phyloP scores from a whole-genome alignment of 2,329 filamentous ascomycete species.

The Aspergillus luchuensis region DNA sequence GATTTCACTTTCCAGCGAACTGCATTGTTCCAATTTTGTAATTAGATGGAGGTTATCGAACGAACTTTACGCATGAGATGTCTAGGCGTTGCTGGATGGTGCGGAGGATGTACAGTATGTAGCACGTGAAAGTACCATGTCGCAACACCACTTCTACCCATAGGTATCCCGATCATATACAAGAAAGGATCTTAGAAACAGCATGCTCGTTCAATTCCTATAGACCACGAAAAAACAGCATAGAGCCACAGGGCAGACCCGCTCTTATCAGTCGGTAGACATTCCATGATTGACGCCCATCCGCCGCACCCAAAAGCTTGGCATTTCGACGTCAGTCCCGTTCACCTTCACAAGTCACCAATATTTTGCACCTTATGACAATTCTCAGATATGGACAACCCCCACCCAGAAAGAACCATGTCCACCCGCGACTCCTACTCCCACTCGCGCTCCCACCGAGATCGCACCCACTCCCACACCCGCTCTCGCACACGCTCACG shows the following conservation, averaged over 20 bases:
- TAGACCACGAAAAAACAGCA: background rate
- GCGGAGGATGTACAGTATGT: background rate
- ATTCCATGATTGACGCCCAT: too few relatives aligned
- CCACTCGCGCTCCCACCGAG: conserved; percentile 23
- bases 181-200: background rate
- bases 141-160: background rate
- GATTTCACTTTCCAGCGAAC: conserved; percentile 3
- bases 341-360: background rate
- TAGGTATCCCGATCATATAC: background rate
- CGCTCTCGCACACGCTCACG: conserved; percentile 37
- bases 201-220: too few relatives aligned
- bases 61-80: background rate
- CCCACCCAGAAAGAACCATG: background rate
- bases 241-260: background rate
- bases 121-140: background rate
- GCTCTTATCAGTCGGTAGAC: background rate
- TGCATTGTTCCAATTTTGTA: background rate
- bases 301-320: conserved; percentile 1
- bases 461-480: conserved; percentile 20
- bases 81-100: background rate
- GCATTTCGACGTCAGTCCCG: conserved; percentile 1
- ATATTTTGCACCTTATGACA: background rate
- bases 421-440: conserved; percentile 9
- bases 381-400: background rate
- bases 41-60: background rate